Percentiles rank a stretch among this genome's conserved stretches.
These are phyloP conservation scores for Centaurea solstitialis DNA, from an alignment of 129 eudicot genomes.

Conservation along the genomic window DNA sequence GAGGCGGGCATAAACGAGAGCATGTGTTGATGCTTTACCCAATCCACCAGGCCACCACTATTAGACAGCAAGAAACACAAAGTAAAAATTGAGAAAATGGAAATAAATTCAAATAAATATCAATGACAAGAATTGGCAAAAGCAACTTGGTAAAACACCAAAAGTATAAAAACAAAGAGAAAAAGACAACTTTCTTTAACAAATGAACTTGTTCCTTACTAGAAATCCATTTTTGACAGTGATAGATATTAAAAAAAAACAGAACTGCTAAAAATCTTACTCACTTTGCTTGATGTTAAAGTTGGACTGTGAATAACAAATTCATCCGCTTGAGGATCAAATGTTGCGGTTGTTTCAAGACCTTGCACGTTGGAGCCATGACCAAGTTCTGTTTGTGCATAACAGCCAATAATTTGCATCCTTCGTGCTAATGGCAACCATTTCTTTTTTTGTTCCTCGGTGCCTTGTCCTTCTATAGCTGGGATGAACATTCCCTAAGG, in stretches of 20 bases:
- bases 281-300: conserved; percentile 95
- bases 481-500: conserved; percentile 91
- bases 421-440: conserved; percentile 94
- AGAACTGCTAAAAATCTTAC: conserved; percentile 19
- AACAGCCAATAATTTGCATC: conserved; percentile 99
- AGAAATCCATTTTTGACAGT: not conserved
- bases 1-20: conserved; percentile 83
- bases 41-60: conserved; percentile 99
- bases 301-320: conserved; percentile 92
- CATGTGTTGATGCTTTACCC: conserved; percentile 95
- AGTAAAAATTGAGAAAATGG: not conserved
- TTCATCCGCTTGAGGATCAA: conserved; percentile 89
- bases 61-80: conserved; percentile 21
- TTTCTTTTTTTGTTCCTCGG: conserved; percentile 86
- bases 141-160: not conserved
- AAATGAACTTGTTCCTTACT: not conserved
- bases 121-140: not conserved
- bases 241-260: not conserved
- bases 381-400: conserved; percentile 99
- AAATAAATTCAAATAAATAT: not conserved
- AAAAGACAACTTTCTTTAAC: not conserved
- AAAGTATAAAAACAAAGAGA: not conserved
- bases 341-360: conserved; percentile 96
- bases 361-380: conserved; percentile 99
- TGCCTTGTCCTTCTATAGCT: conserved; percentile 92